These are phyloP conservation scores for Nannochloris sp. DNA, from an alignment of 139 green algal species.

Conservation along the genomic window DNA sequence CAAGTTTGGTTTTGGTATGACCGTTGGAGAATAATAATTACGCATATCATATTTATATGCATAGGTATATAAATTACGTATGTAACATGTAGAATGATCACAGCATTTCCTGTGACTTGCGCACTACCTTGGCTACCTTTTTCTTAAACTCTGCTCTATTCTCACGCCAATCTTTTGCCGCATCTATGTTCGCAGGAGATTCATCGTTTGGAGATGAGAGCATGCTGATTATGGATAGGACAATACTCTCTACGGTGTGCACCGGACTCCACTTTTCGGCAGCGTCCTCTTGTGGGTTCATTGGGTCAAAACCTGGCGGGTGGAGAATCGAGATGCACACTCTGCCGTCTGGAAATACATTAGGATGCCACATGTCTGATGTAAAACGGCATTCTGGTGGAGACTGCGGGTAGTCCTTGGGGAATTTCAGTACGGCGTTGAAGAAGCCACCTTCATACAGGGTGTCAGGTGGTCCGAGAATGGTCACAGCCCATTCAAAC, in stretches of 20 bases:
- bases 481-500: conserved; percentile 96
- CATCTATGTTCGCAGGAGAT: conserved; percentile 97
- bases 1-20: conserved; percentile 93
- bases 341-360: conserved; percentile 89
- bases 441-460: conserved; percentile 99
- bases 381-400: conserved; percentile 91
- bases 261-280: conserved; percentile 94
- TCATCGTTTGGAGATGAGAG: conserved; percentile 98
- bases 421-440: conserved; percentile 89
- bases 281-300: conserved; percentile 89
- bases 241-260: conserved; percentile 97
- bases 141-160: conserved; percentile 81
- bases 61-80: neutral
- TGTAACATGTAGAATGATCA: conserved; percentile 19
- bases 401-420: conserved; percentile 94
- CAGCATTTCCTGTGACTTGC: conserved; percentile 87
- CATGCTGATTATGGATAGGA: conserved; percentile 99
- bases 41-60: conserved; percentile 1
- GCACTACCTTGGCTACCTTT: conserved; percentile 75
- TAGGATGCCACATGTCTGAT: conserved; percentile 98
- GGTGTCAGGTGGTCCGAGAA: conserved; percentile 97
- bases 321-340: conserved; percentile 99
- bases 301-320: conserved; percentile 84
- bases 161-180: conserved; percentile 89
- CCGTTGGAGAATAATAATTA: conserved; percentile 66